These are phyloP conservation scores for Craspedostauros australis DNA, from an alignment of 108 stramenopile species.

Conservation along the genomic window DNA sequence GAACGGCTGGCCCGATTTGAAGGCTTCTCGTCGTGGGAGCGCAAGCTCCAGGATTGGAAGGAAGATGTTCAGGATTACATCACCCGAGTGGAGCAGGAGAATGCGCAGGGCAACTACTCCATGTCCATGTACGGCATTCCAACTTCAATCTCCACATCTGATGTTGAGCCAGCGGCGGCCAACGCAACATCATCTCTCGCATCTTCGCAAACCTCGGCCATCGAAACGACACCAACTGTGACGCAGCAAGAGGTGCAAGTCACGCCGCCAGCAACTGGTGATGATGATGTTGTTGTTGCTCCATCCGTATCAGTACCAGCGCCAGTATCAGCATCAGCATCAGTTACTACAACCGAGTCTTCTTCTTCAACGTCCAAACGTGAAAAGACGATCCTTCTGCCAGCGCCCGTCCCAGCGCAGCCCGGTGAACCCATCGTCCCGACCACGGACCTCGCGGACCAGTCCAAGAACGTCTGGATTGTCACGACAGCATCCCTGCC, in stretches of 20 bases:
- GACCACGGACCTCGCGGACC: conserved; percentile 65
- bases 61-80: conserved; percentile 70
- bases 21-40: conserved; percentile 72
- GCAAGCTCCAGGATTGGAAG: conserved; percentile 63
- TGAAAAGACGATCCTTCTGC: conserved; percentile 27
- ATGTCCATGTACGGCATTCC: conserved; percentile 35
- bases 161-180: too few species aligned
- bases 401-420: conserved; percentile 44
- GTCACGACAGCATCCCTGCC: conserved; percentile 87
- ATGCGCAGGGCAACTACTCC: conserved; percentile 25
- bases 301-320: conserved; percentile 7
- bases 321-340: conserved; percentile 18
- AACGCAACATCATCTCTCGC: too few species aligned
- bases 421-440: conserved; percentile 53
- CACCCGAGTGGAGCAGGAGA: conserved; percentile 33
- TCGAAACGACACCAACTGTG: neutral
- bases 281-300: conserved; percentile 9
- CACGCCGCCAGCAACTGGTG: neutral
- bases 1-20: conserved; percentile 48
- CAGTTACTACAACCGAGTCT: too few species aligned
- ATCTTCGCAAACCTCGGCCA: neutral
- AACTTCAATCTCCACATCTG: too few species aligned
- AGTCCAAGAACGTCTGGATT: conserved; percentile 75
- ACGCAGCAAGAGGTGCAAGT: neutral
- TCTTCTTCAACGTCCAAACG: too few species aligned